phyloP scores from a whole-genome alignment of 202 grass and related monocot genomes.

The Zoysia matrella region DNA sequence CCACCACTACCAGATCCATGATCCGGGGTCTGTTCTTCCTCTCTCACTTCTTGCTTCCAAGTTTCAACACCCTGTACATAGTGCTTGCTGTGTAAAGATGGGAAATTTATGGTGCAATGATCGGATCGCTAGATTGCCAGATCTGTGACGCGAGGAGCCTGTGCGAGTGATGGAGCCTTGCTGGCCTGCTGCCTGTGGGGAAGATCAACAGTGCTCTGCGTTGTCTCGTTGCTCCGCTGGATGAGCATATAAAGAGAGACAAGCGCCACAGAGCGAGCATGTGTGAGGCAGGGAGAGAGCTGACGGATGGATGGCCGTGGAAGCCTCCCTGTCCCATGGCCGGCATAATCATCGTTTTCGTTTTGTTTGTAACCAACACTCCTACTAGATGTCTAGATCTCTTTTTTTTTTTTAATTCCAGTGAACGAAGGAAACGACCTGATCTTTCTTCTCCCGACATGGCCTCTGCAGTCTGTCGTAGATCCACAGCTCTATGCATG shows the following conservation, averaged over 20 bases:
- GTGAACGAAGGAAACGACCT: too few relatives aligned
- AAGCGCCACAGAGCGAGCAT: constrained; percentile 37
- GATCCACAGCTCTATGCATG: too few relatives aligned
- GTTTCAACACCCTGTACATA: constrained; percentile 63
- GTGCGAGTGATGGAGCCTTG: constrained; percentile 31
- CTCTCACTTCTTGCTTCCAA: constrained; percentile 8
- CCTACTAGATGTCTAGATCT: too few relatives aligned
- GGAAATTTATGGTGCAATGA: constrained; percentile 69
- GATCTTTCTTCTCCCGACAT: constrained; percentile 36
- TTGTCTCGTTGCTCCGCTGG: constrained; percentile 41
- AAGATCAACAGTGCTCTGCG: constrained; percentile 42
- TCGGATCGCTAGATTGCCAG: constrained; percentile 56
- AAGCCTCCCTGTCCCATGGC: not conserved
- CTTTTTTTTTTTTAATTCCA: not conserved
- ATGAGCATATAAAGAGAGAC: not conserved
- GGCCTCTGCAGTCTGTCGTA: constrained; percentile 38
- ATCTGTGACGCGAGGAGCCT: constrained; percentile 51
- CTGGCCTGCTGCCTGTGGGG: constrained; percentile 34
- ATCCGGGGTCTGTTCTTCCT: constrained; percentile 11
- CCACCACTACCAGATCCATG: constrained; percentile 37
- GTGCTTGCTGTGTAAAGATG: constrained; percentile 52
- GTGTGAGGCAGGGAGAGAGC: constrained; percentile 5
- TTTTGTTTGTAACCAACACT: constrained; percentile 9
- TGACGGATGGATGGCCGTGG: not conserved
- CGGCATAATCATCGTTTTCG: constrained; percentile 16